phyloP scores from a whole-genome alignment of 352 stramenopile genomes.

The Phytophthora crassamura region DNA sequence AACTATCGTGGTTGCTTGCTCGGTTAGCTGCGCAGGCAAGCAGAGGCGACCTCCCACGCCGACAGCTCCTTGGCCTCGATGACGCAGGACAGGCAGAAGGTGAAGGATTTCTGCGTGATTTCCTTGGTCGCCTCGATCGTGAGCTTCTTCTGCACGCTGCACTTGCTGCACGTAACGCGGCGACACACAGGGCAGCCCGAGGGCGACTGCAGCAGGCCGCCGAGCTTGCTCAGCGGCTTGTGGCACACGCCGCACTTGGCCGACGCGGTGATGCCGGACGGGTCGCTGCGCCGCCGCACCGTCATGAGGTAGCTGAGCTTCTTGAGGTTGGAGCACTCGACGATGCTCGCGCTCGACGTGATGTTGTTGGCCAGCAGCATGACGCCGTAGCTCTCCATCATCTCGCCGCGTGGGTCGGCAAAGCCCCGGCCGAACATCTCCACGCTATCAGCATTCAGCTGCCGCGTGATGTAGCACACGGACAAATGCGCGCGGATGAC shows the following conservation, averaged over 20 bases:
- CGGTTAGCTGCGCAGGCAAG: slow-evolving; percentile 26
- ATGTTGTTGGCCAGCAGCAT: slow-evolving; percentile 49
- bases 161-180: slow-evolving; percentile 49
- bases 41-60: slow-evolving; percentile 52
- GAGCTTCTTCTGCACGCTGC: slow-evolving; percentile 57
- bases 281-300: slow-evolving; percentile 23
- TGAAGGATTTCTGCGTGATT: slow-evolving; percentile 57
- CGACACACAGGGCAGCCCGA: slow-evolving; percentile 44
- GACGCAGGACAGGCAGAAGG: slow-evolving; percentile 64
- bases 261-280: slow-evolving; percentile 15
- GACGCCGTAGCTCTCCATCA: slow-evolving; percentile 47
- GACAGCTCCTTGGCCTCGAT: slow-evolving; percentile 51
- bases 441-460: slow-evolving; percentile 41
- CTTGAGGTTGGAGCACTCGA: slow-evolving; percentile 63
- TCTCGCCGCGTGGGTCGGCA: slow-evolving; percentile 46
- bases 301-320: slow-evolving; percentile 70
- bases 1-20: slow-evolving; percentile 8
- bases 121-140: slow-evolving; percentile 42
- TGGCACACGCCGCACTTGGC: slow-evolving; percentile 40
- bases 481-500: slow-evolving; percentile 50
- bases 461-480: slow-evolving; percentile 57
- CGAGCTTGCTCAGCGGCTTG: slow-evolving; percentile 38
- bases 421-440: slow-evolving; percentile 65
- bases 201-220: slow-evolving; percentile 24
- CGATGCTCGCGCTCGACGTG: slow-evolving; percentile 27